These are phyloP conservation scores for Camellia granthamiana DNA, from an alignment of 148 eudicot genomes.

Conservation along the genomic window DNA sequence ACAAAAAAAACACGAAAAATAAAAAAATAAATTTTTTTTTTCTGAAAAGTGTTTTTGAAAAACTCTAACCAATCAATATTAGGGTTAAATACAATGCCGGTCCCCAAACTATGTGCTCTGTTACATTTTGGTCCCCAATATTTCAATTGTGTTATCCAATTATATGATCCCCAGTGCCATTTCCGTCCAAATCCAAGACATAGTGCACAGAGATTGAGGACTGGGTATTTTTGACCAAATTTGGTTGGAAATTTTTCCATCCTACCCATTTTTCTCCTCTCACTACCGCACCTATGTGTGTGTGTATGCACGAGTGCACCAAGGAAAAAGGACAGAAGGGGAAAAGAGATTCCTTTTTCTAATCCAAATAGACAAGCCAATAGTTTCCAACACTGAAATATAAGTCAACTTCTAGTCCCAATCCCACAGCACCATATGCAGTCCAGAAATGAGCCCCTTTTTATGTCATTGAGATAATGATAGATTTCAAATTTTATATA, in stretches of 20 bases:
- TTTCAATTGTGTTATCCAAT: no score
- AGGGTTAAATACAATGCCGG: no score
- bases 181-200: no score
- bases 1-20: no score
- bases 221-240: no score
- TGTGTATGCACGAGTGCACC: background rate
- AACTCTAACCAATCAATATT: no score
- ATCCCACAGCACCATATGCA: constrained; percentile 1
- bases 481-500: background rate
- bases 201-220: no score
- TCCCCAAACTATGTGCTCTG: no score
- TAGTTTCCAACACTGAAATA: background rate
- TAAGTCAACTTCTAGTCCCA: constrained; percentile 10
- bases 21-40: no score
- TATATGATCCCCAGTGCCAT: no score
- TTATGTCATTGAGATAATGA: constrained; percentile 1
- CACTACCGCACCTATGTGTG: background rate
- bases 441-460: background rate
- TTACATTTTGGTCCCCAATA: no score
- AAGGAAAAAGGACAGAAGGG: background rate
- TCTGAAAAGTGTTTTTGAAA: no score
- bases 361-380: background rate
- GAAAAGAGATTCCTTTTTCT: background rate
- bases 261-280: background rate
- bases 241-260: background rate